Evolutionary conservation across 1,284 basidiomycete species (phyloP).

Genomic region (Trichosporon ovoides): DNA sequence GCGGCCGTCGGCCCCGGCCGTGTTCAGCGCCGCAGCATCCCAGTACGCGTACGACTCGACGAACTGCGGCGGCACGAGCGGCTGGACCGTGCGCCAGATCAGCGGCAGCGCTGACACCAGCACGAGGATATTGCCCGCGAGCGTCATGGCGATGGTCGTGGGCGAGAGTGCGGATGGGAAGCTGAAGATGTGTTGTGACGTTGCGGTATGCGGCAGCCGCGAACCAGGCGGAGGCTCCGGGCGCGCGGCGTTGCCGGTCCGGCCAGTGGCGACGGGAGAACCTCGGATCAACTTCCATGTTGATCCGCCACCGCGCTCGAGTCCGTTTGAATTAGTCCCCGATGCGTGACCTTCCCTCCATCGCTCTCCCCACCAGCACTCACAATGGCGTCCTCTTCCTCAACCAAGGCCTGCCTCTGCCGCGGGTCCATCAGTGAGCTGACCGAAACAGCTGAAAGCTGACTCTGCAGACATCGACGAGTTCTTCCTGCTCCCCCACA

Average conservation of each 20-base stretch:
- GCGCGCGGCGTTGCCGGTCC: too few relatives aligned
- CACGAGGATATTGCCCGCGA: conserved; percentile 18
- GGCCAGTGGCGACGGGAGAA: neutral
- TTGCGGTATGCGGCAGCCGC: neutral
- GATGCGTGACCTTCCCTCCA: neutral
- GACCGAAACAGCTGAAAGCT: too few relatives aligned
- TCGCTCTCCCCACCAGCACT: neutral
- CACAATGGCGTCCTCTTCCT: conserved; percentile 5
- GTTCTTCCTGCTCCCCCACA: conserved; percentile 50
- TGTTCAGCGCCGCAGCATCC: conserved; percentile 30
- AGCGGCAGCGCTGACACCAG: conserved; percentile 28
- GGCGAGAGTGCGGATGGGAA: too few relatives aligned
- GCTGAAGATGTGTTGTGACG: neutral
- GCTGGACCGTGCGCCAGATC: conserved; percentile 23
- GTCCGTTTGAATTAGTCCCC: neutral
- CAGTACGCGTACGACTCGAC: conserved; percentile 40
- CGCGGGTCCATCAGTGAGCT: conserved; percentile 17
- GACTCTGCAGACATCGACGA: conserved; percentile 28
- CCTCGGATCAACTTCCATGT: too few relatives aligned
- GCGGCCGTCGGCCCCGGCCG: conserved; percentile 9
- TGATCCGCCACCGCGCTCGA: neutral
- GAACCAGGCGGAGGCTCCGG: too few relatives aligned
- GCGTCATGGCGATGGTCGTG: conserved; percentile 9
- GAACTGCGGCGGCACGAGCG: conserved; percentile 24
- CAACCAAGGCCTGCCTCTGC: conserved; percentile 13